phyloP scores from a whole-genome alignment of 2,329 filamentous ascomycete genomes.

The Colletotrichum lupini region DNA sequence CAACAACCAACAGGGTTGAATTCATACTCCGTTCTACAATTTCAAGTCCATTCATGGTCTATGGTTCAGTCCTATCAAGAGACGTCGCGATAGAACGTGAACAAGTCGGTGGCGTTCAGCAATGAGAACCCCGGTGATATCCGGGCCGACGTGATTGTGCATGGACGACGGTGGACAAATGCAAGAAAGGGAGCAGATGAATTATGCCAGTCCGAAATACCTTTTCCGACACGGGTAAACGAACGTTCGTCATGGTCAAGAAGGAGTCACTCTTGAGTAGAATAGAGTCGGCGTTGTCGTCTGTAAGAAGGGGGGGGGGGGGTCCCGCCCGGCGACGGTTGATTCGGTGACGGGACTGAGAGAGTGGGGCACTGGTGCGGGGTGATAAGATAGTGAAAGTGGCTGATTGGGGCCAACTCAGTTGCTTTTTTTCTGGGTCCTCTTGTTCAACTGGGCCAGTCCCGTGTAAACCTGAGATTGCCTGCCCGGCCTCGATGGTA shows the following conservation, averaged over 20 bases:
- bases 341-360: constrained; percentile 28
- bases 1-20: neutral
- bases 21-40: neutral
- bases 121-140: neutral
- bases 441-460: neutral
- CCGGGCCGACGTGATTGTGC: neutral
- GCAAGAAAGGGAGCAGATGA: neutral
- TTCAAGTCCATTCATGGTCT: neutral
- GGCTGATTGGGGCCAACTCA: constrained; percentile 34
- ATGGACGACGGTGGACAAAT: neutral
- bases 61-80: neutral
- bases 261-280: constrained; percentile 10
- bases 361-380: constrained; percentile 26
- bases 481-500: neutral
- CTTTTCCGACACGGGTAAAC: neutral
- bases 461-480: neutral
- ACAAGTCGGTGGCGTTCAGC: neutral
- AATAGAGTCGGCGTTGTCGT: neutral
- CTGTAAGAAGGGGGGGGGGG: neutral
- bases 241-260: neutral
- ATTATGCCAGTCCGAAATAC: neutral
- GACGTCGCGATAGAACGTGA: neutral
- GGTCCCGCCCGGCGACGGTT: constrained; percentile 8
- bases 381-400: constrained; percentile 35
- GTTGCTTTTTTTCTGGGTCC: constrained; percentile 14